Conservation (phyloP, 73 alveolate genomes). For the Paramecium sexaurelia region DNA sequence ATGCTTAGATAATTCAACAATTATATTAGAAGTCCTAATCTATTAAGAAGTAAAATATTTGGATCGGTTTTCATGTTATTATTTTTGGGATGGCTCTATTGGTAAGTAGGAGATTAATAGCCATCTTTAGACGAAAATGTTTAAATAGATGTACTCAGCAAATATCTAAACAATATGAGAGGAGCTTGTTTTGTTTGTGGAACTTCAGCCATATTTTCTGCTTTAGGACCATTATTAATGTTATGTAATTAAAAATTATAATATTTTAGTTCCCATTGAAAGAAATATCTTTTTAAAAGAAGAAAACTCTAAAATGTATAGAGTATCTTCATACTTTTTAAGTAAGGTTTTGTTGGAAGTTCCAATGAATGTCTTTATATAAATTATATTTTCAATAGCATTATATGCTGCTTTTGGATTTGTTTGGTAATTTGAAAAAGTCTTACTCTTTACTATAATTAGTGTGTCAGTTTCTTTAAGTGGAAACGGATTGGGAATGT, state of each 20-base stretch:
- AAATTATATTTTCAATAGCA: not conserved
- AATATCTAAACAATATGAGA: not conserved
- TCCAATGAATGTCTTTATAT: slow-evolving; percentile 13
- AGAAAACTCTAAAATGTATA: slow-evolving; percentile 41
- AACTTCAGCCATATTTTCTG: slow-evolving; percentile 52
- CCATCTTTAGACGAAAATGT: slow-evolving; percentile 16
- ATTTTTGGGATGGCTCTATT: slow-evolving; percentile 6
- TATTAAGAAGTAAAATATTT: slow-evolving; percentile 26
- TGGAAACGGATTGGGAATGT: slow-evolving; percentile 57
- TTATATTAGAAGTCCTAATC: slow-evolving; percentile 33
- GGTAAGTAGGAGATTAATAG: not conserved
- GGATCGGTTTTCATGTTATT: slow-evolving; percentile 9
- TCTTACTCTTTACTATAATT: not conserved
- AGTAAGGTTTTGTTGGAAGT: slow-evolving; percentile 50
- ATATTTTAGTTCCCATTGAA: slow-evolving; percentile 20
- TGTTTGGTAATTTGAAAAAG: not conserved
- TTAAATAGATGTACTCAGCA: not conserved
- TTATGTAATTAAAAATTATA: not conserved
- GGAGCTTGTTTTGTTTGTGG: slow-evolving; percentile 60
- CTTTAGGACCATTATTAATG: slow-evolving; percentile 54
- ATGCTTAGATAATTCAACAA: not conserved
- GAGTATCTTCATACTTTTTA: slow-evolving; percentile 10
- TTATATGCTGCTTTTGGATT: slow-evolving; percentile 23
- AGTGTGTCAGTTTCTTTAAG: slow-evolving; percentile 17
- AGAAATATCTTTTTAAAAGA: slow-evolving; percentile 42